phyloP scores from a whole-genome alignment of 129 eudicot species.

The Flaveria linearis region DNA sequence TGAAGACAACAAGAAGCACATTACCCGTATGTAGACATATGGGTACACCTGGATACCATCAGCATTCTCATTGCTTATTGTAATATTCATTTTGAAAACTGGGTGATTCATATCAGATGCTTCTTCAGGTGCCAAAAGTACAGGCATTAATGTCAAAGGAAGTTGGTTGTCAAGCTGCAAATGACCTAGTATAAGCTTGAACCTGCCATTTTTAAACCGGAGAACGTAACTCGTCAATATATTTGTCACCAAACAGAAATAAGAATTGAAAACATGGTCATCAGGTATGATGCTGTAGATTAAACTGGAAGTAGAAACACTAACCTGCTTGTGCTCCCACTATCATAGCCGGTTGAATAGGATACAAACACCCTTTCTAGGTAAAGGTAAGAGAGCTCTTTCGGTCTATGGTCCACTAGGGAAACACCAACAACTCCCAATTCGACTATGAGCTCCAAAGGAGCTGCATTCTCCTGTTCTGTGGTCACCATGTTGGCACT shows the following conservation, averaged over 20 bases:
- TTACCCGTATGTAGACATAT: slow-evolving; percentile 85
- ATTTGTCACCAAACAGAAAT: slow-evolving; percentile 5
- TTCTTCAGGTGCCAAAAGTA: slow-evolving; percentile 91
- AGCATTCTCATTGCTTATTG: slow-evolving; percentile 68
- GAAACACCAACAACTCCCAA: slow-evolving; percentile 91
- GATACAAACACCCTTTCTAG: slow-evolving; percentile 75
- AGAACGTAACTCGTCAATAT: neutral
- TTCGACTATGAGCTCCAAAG: slow-evolving; percentile 77
- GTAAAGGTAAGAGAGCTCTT: slow-evolving; percentile 83
- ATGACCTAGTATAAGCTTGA: slow-evolving; percentile 84
- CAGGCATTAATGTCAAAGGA: slow-evolving; percentile 93
- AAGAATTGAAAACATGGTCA: neutral
- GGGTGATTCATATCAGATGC: slow-evolving; percentile 77
- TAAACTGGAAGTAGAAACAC: slow-evolving; percentile 13
- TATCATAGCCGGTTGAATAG: slow-evolving; percentile 88
- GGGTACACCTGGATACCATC: slow-evolving; percentile 92
- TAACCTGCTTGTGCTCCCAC: slow-evolving; percentile 92
- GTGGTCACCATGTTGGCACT: slow-evolving; percentile 42
- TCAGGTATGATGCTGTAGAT: neutral
- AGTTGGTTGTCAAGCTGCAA: slow-evolving; percentile 95
- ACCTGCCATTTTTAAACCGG: slow-evolving; percentile 50
- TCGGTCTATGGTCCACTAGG: slow-evolving; percentile 89
- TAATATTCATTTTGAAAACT: slow-evolving; percentile 87
- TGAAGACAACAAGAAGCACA: slow-evolving; percentile 10
- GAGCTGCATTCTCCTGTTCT: slow-evolving; percentile 54